These are phyloP conservation scores for Gamsiella multidivaricata DNA, from an alignment of 192 early-diverging fungal species.

Conservation along the genomic window DNA sequence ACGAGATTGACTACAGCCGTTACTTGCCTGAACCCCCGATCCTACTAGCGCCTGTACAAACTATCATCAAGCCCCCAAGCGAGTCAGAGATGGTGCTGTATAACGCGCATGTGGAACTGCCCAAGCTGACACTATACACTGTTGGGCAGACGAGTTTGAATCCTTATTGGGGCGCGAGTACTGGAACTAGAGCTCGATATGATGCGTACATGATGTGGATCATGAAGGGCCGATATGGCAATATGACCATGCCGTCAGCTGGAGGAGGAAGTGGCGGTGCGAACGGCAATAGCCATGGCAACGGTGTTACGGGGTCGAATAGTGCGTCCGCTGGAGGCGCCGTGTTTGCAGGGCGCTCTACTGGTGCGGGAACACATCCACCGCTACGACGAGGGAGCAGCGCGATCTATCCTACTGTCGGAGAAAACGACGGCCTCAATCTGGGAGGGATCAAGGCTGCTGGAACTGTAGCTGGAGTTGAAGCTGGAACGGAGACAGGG, in stretches of 20 bases:
- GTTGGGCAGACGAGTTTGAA: slow-evolving; percentile 46
- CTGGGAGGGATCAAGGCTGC: background rate
- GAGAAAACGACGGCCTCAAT: background rate
- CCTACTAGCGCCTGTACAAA: slow-evolving; percentile 26
- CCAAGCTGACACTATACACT: slow-evolving; percentile 45
- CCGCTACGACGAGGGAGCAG: slow-evolving; percentile 1
- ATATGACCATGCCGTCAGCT: slow-evolving; percentile 4
- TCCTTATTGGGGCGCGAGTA: slow-evolving; percentile 35
- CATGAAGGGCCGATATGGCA: slow-evolving; percentile 36
- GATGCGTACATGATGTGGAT: slow-evolving; percentile 49
- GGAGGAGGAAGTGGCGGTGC: background rate
- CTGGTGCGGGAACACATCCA: background rate
- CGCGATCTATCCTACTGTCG: background rate
- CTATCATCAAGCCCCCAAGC: slow-evolving; percentile 32
- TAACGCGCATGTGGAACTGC: slow-evolving; percentile 43
- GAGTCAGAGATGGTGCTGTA: slow-evolving; percentile 44
- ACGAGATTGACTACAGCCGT: background rate
- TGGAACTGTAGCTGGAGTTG: background rate
- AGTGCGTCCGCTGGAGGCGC: background rate
- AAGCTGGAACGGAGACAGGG: background rate
- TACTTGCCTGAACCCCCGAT: slow-evolving; percentile 46
- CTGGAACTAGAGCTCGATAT: slow-evolving; percentile 36
- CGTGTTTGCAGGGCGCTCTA: background rate
- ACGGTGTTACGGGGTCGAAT: background rate
- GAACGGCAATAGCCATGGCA: background rate